Conservation (phyloP, 1,139 yeast genomes). For the Saccharomycopsis phalli region DNA sequence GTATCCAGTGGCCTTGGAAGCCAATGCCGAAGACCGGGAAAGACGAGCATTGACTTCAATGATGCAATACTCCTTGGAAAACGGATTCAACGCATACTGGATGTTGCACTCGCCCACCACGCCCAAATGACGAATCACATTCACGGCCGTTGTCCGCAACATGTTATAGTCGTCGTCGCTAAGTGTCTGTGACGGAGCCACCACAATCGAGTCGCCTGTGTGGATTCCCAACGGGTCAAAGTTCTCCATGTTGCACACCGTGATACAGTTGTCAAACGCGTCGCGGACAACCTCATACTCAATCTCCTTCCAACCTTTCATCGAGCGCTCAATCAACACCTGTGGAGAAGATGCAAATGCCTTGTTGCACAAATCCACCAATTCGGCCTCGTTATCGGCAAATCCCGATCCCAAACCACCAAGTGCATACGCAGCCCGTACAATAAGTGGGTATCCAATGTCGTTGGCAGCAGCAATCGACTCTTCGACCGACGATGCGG, state of each 20-base stretch:
- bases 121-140: conserved; percentile 94
- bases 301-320: conserved; percentile 99
- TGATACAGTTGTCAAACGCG: conserved; percentile 94
- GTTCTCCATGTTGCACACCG: conserved; percentile 99
- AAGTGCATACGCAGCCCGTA: conserved; percentile 94
- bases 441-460: conserved; percentile 93
- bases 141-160: conserved; percentile 96
- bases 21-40: conserved; percentile 95
- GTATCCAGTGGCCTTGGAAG: conserved; percentile 98
- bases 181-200: conserved; percentile 96
- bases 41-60: conserved; percentile 97
- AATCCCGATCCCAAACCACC: conserved; percentile 99
- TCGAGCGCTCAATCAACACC: conserved; percentile 87
- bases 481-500: conserved; percentile 72
- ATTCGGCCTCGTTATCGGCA: conserved; percentile 82
- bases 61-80: conserved; percentile 89
- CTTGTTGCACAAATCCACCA: conserved; percentile 74
- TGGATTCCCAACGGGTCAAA: conserved; percentile 98
- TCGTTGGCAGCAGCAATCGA: conserved; percentile 77
- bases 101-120: conserved; percentile 99
- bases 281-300: conserved; percentile 99
- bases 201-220: conserved; percentile 98
- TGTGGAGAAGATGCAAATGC: conserved; percentile 97
- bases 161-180: conserved; percentile 97
- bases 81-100: conserved; percentile 94